phyloP scores from a whole-genome alignment of 805 yeast species.

The Yamadazyma paraphyllophila region DNA sequence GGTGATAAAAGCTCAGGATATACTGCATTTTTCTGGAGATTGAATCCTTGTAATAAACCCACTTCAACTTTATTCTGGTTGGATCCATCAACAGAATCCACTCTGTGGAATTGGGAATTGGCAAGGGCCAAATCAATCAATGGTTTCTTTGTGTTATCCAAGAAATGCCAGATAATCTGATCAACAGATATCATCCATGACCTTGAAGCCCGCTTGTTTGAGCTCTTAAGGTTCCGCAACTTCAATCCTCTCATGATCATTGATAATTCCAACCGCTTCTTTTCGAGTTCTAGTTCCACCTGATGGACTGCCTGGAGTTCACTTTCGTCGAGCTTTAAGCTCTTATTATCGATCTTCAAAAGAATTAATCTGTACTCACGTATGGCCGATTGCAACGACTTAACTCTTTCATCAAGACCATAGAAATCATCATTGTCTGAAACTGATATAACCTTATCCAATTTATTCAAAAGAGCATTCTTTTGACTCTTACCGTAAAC shows the following conservation, averaged over 20 bases:
- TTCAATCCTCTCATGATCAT: conserved; percentile 33
- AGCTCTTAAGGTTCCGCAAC: conserved; percentile 20
- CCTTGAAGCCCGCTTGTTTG: conserved; percentile 20
- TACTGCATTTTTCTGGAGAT: conserved; percentile 52
- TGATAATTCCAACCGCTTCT: conserved; percentile 31
- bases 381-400: conserved; percentile 29
- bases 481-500: conserved; percentile 25
- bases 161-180: conserved; percentile 67
- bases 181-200: conserved; percentile 46
- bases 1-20: conserved; percentile 75
- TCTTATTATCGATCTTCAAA: conserved; percentile 37
- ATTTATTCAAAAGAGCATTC: conserved; percentile 36
- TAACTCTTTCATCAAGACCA: conserved; percentile 31
- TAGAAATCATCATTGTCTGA: conserved; percentile 36
- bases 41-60: conserved; percentile 65
- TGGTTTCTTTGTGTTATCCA: conserved; percentile 58
- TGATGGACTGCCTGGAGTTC: conserved; percentile 22
- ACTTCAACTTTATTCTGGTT: conserved; percentile 61
- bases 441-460: conserved; percentile 36
- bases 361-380: conserved; percentile 33
- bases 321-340: conserved; percentile 18
- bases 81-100: conserved; percentile 65
- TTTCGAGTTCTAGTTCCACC: conserved; percentile 33
- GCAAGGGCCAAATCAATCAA: conserved; percentile 70
- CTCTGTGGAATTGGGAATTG: conserved; percentile 56